Evolutionary conservation across 2,329 filamentous ascomycete species (phyloP), one percentile per base, ranked within the genome.

Genomic region (Samsoniella hepiali): DNA sequence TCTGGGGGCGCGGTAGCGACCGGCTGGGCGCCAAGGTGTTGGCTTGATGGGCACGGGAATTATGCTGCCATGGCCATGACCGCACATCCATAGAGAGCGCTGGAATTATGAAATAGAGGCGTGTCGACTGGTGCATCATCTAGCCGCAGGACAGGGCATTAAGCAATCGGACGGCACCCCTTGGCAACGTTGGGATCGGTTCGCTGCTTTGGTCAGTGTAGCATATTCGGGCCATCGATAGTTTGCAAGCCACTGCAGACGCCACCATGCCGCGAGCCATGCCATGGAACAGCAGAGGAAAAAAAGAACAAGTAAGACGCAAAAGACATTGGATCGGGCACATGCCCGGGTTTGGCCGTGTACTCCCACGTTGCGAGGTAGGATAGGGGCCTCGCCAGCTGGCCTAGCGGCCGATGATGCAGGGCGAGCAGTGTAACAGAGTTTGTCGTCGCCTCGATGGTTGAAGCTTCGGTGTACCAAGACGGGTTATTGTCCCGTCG

Each of bases 1-100:
- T 34, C 36, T n/a, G 22, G 36, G 4, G 31, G 38, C 22, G 45
- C 49, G 17, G 58, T 15, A 27, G 49, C 11, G 17, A 11, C 58
- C 49, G 49, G 27, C 58, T 61, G 47, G 58, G 58, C 58, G 58
- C 58, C 58, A 54, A 61, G 49, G 29, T n/a, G n/a, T 10, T n/a
- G 44, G 56, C 32, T 36, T 40, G 57, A 34, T 29, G 56, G n/a
- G 3, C 8, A 38, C 32, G 55, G 55, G 38, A 56, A 56, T 36
- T 11, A 34, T 13, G 50, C 31, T 13, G 17, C 13, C 29, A 13
- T 42, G 51, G 1, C 15, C 58, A 22, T 40, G 31, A 17, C 51
- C 13, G 17, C 6, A 38, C 17, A 27, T 11, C 34, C 45, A 53
- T 31, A 31, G 22, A 42, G 17, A 60, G 34, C 1, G 3, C 7